A percentile compares a stretch with the other conserved stretches of the same genome.
Evolutionary conservation across 2,329 filamentous ascomycete species (phyloP).

Genomic region (Plenodomus tracheiphilus): DNA sequence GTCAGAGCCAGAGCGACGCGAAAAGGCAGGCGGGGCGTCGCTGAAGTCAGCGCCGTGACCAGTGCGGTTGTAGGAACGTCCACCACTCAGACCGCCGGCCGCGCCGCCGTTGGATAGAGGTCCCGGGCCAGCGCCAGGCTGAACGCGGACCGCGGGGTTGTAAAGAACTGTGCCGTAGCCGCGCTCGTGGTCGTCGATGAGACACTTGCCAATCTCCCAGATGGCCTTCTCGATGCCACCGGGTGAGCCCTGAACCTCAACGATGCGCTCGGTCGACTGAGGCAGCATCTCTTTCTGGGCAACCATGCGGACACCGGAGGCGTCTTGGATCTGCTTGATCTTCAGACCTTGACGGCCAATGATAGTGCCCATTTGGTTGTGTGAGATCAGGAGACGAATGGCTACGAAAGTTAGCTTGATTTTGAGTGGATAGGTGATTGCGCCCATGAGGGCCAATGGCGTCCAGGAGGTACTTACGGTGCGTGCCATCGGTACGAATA

Average conservation of each 20-base stretch:
- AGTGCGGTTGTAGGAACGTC: constrained; percentile 79
- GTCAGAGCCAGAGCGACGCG: constrained; percentile 82
- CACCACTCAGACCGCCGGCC: constrained; percentile 58
- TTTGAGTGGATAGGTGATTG: background rate
- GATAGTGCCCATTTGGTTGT: constrained; percentile 99
- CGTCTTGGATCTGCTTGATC: constrained; percentile 99
- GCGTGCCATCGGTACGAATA: constrained; percentile 80
- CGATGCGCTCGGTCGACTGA: constrained; percentile 96
- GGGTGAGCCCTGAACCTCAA: constrained; percentile 93
- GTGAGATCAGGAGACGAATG: constrained; percentile 95
- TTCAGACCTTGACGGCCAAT: constrained; percentile 95
- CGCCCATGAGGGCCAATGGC: background rate
- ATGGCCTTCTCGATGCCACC: constrained; percentile 94
- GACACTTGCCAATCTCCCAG: constrained; percentile 98
- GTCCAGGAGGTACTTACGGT: constrained; percentile 68
- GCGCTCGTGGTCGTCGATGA: constrained; percentile 96
- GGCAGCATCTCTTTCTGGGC: constrained; percentile 99
- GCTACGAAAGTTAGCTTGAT: constrained; percentile 58
- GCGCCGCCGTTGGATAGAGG: constrained; percentile 56
- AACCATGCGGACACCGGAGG: constrained; percentile 96
- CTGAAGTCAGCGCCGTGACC: constrained; percentile 98
- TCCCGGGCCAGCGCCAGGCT: constrained; percentile 60
- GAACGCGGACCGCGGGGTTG: constrained; percentile 91
- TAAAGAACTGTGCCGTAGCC: constrained; percentile 96
- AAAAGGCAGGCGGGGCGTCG: constrained; percentile 70